Evolutionary conservation across 2,329 filamentous ascomycete genomes (phyloP).

Genomic region (Trichophyton verrucosum): DNA sequence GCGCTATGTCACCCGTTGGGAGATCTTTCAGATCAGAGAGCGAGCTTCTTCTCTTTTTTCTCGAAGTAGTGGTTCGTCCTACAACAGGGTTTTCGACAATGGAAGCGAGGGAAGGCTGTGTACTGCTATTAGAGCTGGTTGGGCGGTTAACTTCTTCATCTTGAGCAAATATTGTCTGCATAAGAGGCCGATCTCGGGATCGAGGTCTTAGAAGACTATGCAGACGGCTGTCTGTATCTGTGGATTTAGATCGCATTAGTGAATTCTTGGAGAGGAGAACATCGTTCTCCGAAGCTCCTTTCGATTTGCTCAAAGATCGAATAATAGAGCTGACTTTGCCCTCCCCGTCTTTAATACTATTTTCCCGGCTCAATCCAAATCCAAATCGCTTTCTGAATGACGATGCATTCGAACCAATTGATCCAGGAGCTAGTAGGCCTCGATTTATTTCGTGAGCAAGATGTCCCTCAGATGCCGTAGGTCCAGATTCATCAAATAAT

Average conservation of each 20-base stretch:
- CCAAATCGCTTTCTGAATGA: conserved; percentile 77
- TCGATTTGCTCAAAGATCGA: conserved; percentile 76
- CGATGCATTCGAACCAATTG: conserved; percentile 72
- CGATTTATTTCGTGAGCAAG: conserved; percentile 46
- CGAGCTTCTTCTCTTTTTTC: conserved; percentile 80
- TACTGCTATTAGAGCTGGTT: conserved; percentile 37
- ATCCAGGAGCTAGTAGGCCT: conserved; percentile 54
- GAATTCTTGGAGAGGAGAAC: conserved; percentile 59
- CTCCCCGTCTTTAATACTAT: conserved; percentile 57
- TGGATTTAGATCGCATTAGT: conserved; percentile 60
- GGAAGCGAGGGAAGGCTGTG: conserved; percentile 33
- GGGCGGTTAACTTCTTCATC: conserved; percentile 35
- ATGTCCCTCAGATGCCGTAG: conserved; percentile 32
- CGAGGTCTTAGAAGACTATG: conserved; percentile 39
- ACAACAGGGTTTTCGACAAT: conserved; percentile 40
- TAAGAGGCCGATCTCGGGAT: conserved; percentile 43
- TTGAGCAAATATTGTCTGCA: conserved; percentile 37
- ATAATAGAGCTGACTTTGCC: conserved; percentile 67
- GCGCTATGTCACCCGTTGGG: conserved; percentile 46
- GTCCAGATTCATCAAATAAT: conserved; percentile 60
- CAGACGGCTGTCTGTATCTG: conserved; percentile 50
- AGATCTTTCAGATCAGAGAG: conserved; percentile 69
- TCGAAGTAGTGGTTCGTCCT: conserved; percentile 37
- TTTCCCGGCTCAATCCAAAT: conserved; percentile 64
- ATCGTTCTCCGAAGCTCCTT: conserved; percentile 48